Evolutionary conservation across 2,329 filamentous ascomycete species (phyloP), one percentile per base, ranked within the genome.

Genomic region (Gliomastix tumulicola): DNA sequence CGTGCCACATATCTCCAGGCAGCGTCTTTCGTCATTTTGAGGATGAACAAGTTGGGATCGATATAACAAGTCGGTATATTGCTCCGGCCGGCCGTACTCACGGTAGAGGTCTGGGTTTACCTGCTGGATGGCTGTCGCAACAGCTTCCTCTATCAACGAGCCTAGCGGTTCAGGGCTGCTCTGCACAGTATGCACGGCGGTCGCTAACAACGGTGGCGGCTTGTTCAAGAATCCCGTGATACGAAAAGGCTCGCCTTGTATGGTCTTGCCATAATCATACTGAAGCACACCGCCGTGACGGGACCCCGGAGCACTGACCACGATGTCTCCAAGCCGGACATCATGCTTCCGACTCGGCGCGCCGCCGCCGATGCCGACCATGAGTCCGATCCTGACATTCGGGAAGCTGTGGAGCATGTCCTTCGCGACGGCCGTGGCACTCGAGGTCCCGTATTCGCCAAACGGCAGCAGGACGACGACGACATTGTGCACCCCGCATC

Each of bases 311-410:
- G 25, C 13, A 23, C 43, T 45, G 11, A 47, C 44, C 5, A 47
- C 43, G 11, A 47, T 23, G 31, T 47, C 44, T 3, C 44, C 44
- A 4, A 47, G 36, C 6, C 56, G 48, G 6, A 62, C 49, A 18
- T 60, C 54, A 16, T 52, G 34, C 9, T 44, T 36, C 6, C 5
- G 4, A 32, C 36, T 63, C 44, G 57, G 57, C 1, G 49, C 53
- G 6, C 56, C 57, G 13, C 55, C 57, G 2, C 49, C 57, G 4
- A 59, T 51, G 13, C 57, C 57, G 3, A 61, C 56, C 41, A 62
- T 48, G 4, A 61, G 31, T 1, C 50, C 49, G 8, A 59, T 40
- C 10, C 46, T 37, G 7, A 63, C 25, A 3, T 51, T 46, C 0
- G 48, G 46, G 30, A 57, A 61, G 35, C 44, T 58, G 4, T 36